Conservation (phyloP, 768 basidiomycete genomes). For the Serendipita vermifera region DNA sequence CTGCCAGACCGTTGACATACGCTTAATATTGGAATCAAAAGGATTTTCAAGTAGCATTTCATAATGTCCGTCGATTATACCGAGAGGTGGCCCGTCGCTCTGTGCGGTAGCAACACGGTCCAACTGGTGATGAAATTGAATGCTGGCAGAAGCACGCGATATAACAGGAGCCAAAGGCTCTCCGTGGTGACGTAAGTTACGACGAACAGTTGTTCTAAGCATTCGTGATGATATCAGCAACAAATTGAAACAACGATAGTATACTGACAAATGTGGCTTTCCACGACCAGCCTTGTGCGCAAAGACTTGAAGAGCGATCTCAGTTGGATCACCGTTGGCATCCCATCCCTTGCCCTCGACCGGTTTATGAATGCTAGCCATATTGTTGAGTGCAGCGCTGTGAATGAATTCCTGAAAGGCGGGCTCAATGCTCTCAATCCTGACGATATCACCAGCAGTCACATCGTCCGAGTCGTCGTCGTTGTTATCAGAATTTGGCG, state of each 20-base stretch:
- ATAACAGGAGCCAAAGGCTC: not conserved
- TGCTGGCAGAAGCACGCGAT: not conserved
- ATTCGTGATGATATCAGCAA: not conserved
- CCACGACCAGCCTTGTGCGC: conserved; percentile 38
- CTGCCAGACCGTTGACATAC: conserved; percentile 26
- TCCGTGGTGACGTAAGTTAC: not conserved
- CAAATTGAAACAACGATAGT: not conserved
- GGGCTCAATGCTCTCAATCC: not conserved
- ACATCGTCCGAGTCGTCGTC: conserved; percentile 3
- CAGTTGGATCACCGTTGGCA: conserved; percentile 43
- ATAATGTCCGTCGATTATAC: not conserved
- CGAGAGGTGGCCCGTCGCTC: not conserved
- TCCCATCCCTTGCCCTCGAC: conserved; percentile 29
- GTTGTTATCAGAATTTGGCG: not conserved
- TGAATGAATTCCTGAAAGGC: conserved; percentile 2
- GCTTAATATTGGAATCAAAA: conserved; percentile 40
- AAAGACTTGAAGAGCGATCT: conserved; percentile 43
- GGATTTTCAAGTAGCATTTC: conserved; percentile 18
- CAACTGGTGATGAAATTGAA: not conserved
- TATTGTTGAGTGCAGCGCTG: conserved; percentile 5
- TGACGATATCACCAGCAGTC: not conserved
- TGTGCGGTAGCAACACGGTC: not conserved
- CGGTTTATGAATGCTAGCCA: conserved; percentile 20
- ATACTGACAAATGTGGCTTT: conserved; percentile 4
- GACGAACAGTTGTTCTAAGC: not conserved